Percentiles rank a stretch among this genome's conserved stretches.
Evolutionary conservation across 805 yeast genomes (phyloP).

Genomic region (Ogataea paradorogensis): DNA sequence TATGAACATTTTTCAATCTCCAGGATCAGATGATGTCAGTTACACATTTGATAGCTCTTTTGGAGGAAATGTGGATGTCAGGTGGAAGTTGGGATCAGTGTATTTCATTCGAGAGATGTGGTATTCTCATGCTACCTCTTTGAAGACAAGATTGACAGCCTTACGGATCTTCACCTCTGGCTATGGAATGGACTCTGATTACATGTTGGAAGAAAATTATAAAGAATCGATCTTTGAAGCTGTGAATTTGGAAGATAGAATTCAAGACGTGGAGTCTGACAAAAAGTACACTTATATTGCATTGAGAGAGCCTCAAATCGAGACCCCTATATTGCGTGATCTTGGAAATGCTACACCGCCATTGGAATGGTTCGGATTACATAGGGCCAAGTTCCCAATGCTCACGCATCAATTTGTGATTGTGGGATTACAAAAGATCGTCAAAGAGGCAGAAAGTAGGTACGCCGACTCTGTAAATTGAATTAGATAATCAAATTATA

Average conservation of each 20-base stretch:
- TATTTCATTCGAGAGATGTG: conserved; percentile 91
- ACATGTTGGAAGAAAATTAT: conserved; percentile 30
- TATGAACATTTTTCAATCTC: conserved; percentile 72
- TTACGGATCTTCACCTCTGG: conserved; percentile 31
- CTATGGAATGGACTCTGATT: conserved; percentile 34
- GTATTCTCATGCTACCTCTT: conserved; percentile 75
- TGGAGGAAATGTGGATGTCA: conserved; percentile 85
- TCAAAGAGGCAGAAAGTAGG: conserved; percentile 60
- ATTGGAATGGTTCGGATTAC: conserved; percentile 95
- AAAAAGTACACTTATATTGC: conserved; percentile 56
- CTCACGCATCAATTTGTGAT: conserved; percentile 80
- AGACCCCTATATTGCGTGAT: conserved; percentile 85
- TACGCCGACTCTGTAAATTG: conserved; percentile 50
- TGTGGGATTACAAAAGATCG: conserved; percentile 67
- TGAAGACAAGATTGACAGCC: conserved; percentile 55
- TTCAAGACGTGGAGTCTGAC: conserved; percentile 48
- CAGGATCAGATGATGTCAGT: conserved; percentile 52
- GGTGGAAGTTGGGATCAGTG: conserved; percentile 93
- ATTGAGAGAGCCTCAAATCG: conserved; percentile 72
- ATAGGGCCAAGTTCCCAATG: conserved; percentile 81
- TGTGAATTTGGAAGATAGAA: conserved; percentile 37
- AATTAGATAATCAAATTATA: not conserved
- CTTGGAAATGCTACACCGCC: conserved; percentile 98
- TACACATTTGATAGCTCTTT: conserved; percentile 69
- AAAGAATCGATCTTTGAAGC: conserved; percentile 33